Base-by-base conservation (phyloP, 2,329 filamentous ascomycete genomes). In the Xylariaceae sp. region DNA sequence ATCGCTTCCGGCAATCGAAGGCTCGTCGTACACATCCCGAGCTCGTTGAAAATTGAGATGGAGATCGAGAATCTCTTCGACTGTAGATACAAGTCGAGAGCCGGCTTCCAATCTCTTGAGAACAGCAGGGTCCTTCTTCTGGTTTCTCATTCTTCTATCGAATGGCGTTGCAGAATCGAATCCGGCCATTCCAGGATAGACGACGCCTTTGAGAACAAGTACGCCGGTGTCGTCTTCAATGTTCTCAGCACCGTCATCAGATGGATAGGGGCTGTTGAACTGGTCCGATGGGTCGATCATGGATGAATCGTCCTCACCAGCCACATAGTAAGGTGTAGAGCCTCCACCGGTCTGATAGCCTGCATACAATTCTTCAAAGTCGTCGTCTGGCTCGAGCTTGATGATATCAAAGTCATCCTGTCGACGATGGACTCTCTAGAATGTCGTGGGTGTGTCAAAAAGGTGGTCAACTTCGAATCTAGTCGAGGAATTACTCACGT, bases 111-210 rank as follows among this genome's bases (percentile, higher is more conserved):
- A 82, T 51, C 80, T 78, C 48, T 80, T 74, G 18, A 90, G 71
- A n/a, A 89, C 83, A 1, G 82, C 84, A n/a, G 74, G 76, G 47
- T 85, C 81, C 66, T 92, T 92, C 60, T 86, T 83, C 68, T 92
- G 88, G 63, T 91, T 91, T 45, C 88, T 77, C 70, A 82, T 88
- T 41, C 84, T 78, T 59, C 82, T 85, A 76, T 87, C 86, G 53
- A 86, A 81, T 14, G 83, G 78, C 5, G 85, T 87, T 5, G 88
- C 88, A 46, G 88, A 83, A 66, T 92, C 88, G 63, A 91, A 90
- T n/a, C 89, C 76, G 46, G 81, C 80, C 87, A 91, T 91, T 15
- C 88, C 88, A 2, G 85, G 84, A 76, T 84, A 90, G 42, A 82
- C 73, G n/a, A 85, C 72, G 2, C 87, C 87, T 66, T 91, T 91